Evolutionary conservation across 2,329 filamentous ascomycete species (phyloP).

Genomic region (Chaetomium globosum): DNA sequence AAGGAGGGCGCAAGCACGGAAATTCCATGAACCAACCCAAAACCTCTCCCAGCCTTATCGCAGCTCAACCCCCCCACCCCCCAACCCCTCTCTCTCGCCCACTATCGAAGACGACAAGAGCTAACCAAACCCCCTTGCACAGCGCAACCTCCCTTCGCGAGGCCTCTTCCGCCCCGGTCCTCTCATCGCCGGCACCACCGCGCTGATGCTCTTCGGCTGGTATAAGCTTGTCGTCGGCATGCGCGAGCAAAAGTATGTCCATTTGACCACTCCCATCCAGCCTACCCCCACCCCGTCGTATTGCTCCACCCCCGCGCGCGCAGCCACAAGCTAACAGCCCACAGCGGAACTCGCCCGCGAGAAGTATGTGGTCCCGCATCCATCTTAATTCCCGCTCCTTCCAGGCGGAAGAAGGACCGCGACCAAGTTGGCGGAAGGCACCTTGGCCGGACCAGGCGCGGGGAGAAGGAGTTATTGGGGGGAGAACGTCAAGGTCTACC

Average conservation of each 20-base stretch:
- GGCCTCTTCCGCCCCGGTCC: constrained; percentile 78
- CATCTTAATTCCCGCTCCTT: constrained; percentile 93
- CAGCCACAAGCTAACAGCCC: not conserved
- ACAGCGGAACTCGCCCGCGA: constrained; percentile 87
- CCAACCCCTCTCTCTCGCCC: not conserved
- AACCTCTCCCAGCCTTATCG: not conserved
- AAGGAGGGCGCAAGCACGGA: no score
- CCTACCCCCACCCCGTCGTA: not conserved
- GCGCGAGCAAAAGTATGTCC: constrained; percentile 83
- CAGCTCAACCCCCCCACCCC: not conserved
- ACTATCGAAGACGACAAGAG: not conserved
- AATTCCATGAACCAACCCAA: no score
- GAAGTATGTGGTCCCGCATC: constrained; percentile 97
- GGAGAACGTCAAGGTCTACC: constrained; percentile 80
- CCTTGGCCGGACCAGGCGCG: constrained; percentile 81
- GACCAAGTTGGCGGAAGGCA: constrained; percentile 88
- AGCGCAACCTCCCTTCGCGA: constrained; percentile 90
- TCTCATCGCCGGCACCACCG: constrained; percentile 74
- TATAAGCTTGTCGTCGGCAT: constrained; percentile 82
- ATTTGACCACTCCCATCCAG: not conserved
- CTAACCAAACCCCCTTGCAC: constrained; percentile 34
- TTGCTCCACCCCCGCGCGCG: not conserved
- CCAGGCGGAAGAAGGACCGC: constrained; percentile 95
- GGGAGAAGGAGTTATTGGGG: constrained; percentile 89
- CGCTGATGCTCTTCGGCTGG: constrained; percentile 86